phyloP scores from a whole-genome alignment of 495 filamentous ascomycete species.

The Neurospora pannonica region DNA sequence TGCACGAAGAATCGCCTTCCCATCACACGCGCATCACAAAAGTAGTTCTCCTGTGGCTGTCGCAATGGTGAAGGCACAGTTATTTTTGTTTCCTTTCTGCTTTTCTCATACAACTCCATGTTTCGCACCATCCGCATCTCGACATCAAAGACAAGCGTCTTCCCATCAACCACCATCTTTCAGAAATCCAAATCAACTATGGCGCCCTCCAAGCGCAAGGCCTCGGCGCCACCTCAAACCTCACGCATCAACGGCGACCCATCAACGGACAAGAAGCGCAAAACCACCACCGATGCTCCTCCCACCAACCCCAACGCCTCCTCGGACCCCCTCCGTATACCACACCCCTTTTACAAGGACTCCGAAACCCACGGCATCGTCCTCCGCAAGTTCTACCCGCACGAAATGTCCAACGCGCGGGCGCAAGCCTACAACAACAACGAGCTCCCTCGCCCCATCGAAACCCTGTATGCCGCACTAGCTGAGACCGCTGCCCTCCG shows the following conservation, averaged over 20 bases:
- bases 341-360: conserved; percentile 33
- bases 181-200: neutral
- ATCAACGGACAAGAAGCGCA: conserved; percentile 14
- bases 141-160: neutral
- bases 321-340: conserved; percentile 23
- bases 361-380: conserved; percentile 62
- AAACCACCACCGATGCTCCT: neutral
- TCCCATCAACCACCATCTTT: neutral
- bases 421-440: conserved; percentile 61
- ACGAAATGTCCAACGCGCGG: conserved; percentile 71
- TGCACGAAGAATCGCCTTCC: neutral
- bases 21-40: conserved; percentile 1
- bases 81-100: neutral
- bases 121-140: neutral
- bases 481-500: conserved; percentile 40
- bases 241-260: neutral
- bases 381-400: conserved; percentile 72
- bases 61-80: neutral
- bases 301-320: neutral
- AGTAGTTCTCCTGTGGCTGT: neutral
- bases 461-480: conserved; percentile 46
- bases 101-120: neutral
- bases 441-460: conserved; percentile 60
- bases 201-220: conserved; percentile 16
- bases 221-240: neutral